Conservation (phyloP, 495 filamentous ascomycete species). For the Parathielavia hyrcaniae region DNA sequence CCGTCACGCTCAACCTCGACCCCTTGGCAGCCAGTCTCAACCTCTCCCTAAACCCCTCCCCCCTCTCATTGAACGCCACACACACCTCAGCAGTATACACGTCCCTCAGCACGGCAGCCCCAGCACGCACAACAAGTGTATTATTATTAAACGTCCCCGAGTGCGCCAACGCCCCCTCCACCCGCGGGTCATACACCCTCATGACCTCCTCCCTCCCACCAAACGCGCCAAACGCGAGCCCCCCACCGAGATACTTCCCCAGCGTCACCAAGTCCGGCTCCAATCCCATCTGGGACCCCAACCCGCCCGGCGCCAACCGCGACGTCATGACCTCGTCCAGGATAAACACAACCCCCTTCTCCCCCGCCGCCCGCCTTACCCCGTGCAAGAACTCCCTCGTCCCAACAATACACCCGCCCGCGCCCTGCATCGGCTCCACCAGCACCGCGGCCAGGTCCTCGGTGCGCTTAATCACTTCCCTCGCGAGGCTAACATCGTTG, state of each 20-base stretch:
- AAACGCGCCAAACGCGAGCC: conserved; percentile 58
- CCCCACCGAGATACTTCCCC: conserved; percentile 60
- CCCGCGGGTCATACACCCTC: conserved; percentile 48
- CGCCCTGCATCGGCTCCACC: conserved; percentile 54
- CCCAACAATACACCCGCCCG: conserved; percentile 47
- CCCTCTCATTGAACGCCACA: conserved; percentile 34
- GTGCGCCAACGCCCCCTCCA: conserved; percentile 37
- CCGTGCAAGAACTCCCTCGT: conserved; percentile 40
- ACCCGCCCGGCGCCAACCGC: conserved; percentile 45
- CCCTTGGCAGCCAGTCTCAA: conserved; percentile 31
- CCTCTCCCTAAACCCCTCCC: conserved; percentile 32
- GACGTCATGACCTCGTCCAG: conserved; percentile 63
- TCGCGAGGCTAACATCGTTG: conserved; percentile 44
- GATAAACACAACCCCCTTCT: conserved; percentile 48
- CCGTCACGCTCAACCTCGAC: conserved; percentile 38
- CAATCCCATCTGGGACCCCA: conserved; percentile 39
- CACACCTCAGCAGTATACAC: conserved; percentile 41
- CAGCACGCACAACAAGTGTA: conserved; percentile 52
- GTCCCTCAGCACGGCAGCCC: conserved; percentile 39
- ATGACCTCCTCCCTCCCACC: conserved; percentile 53
- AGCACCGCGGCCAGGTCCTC: conserved; percentile 49
- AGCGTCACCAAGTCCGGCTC: conserved; percentile 54
- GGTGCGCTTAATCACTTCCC: conserved; percentile 26
- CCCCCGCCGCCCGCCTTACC: conserved; percentile 30
- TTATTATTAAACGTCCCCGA: conserved; percentile 68